Conservation (phyloP, 805 yeast species). For the Brettanomyces custersianus region DNA sequence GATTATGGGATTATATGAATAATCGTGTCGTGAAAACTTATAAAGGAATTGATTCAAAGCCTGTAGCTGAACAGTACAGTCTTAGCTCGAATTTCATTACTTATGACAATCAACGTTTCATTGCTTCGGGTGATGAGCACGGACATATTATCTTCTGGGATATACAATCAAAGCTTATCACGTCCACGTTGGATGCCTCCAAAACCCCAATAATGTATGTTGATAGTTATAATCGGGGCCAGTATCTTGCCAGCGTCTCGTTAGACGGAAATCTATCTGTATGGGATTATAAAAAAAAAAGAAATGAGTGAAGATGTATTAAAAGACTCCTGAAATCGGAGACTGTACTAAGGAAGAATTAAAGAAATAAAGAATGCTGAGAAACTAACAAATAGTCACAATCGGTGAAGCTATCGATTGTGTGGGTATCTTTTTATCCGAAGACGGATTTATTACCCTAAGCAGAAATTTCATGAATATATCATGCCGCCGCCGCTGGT, state of each 20-base stretch:
- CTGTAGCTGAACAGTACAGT: constrained; percentile 42
- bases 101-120: constrained; percentile 27
- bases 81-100: constrained; percentile 44
- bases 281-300: constrained; percentile 11
- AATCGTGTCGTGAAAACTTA: constrained; percentile 71
- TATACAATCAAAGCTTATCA: constrained; percentile 47
- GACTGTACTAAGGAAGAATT: constrained; percentile 3
- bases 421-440: no score
- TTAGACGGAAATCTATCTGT: constrained; percentile 22
- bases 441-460: no score
- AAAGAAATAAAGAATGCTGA: constrained; percentile 7
- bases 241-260: constrained; percentile 24
- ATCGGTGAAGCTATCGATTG: no score
- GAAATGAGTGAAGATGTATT: not conserved
- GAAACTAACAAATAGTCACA: no score
- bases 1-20: constrained; percentile 82
- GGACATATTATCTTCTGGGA: constrained; percentile 57
- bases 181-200: constrained; percentile 17
- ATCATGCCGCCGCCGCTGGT: not conserved
- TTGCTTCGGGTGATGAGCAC: constrained; percentile 55
- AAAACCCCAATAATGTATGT: constrained; percentile 31
- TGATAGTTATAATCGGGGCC: constrained; percentile 29
- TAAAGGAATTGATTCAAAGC: constrained; percentile 15
- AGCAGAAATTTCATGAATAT: no score
- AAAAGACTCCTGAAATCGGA: not conserved